Conservation (phyloP, 768 basidiomycete genomes). For the Myochromella boudieri region DNA sequence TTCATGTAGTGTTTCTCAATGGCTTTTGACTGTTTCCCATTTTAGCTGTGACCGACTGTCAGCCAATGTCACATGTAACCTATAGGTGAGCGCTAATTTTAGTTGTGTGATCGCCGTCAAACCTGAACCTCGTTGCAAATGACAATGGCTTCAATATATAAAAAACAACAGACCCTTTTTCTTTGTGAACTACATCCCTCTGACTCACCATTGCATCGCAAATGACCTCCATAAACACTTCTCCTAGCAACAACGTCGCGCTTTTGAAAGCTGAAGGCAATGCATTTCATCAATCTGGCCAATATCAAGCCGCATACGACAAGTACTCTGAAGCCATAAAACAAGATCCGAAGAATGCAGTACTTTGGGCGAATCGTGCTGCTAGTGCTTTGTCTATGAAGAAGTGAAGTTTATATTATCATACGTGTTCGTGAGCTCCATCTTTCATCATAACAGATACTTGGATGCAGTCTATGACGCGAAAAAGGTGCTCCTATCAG, state of each 20-base stretch:
- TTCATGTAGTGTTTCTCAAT: no score
- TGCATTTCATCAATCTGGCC: slow-evolving; percentile 29
- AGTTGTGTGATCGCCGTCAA: no score
- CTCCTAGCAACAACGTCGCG: slow-evolving; percentile 18
- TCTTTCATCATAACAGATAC: slow-evolving; percentile 20
- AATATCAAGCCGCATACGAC: slow-evolving; percentile 32
- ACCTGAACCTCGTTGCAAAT: no score
- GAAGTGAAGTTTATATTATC: slow-evolving; percentile 27
- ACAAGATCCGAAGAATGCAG: slow-evolving; percentile 34
- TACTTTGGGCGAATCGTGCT: slow-evolving; percentile 46
- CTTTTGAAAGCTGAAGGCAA: slow-evolving; percentile 43
- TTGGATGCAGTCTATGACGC: slow-evolving; percentile 32
- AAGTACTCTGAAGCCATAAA: slow-evolving; percentile 45
- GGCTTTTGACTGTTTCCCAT: no score
- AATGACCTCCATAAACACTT: slow-evolving; percentile 2
- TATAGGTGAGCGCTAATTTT: no score
- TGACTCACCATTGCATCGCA: no score
- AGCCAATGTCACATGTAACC: no score
- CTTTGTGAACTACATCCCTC: no score
- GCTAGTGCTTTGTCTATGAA: slow-evolving; percentile 37
- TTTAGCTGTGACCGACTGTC: no score
- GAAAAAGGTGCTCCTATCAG: slow-evolving; percentile 20
- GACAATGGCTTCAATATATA: no score
- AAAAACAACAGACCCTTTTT: no score
- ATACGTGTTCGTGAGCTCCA: not conserved